Base-by-base conservation (phyloP, 768 basidiomycete genomes). In the Rhizopogon vesiculosus region DNA sequence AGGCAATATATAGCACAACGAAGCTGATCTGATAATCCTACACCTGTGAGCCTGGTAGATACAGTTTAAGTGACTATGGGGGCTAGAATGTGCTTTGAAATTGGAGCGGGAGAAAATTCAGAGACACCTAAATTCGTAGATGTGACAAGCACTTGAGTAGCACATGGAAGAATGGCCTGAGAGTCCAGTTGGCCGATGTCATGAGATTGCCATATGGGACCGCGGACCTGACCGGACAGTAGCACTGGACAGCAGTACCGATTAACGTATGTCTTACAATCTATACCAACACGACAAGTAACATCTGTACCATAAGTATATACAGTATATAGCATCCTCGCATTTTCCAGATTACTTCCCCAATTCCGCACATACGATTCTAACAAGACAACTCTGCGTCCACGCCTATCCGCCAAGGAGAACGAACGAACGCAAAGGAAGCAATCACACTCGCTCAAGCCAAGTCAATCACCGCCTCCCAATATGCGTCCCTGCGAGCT, bases 401-500 rank as follows among this genome's bases (percentile, higher is more conserved):
- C 7, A 33, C 31, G 8, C 31, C 31, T 33, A 9, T 33, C 31
- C 31, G 31, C 10, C 31, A 33, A 33, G 31, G 31, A 33, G 31
- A 19, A 15, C 10, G 7, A 33, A 35, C 19, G 22, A 22, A 49
- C 46, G 19, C 33, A 19, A 49, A 49, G 33, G 7, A 49, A 49
- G 18, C 25, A 25, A 5, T 25, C 19, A 35, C 5, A 4, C 33
- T 35, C 19, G 33, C 33, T 25, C 25, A 25, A 25, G 25, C 25
- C 39, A 9, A 10, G 16, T 25, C 33, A 9, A 49, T 69, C 49
- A 73, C 42, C 66, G 62, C 18, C 62, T 64, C 18, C 66, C 75
- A 22, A 85, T 64, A 64, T 87, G 87, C 35, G 87, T 84, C 51
- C 83, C 81, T 10, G 87, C 88, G n/a, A 94, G 78, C 68, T 95